Evolutionary conservation across 208 protist genomes (phyloP).

Genomic region (Willaertia magna): DNA sequence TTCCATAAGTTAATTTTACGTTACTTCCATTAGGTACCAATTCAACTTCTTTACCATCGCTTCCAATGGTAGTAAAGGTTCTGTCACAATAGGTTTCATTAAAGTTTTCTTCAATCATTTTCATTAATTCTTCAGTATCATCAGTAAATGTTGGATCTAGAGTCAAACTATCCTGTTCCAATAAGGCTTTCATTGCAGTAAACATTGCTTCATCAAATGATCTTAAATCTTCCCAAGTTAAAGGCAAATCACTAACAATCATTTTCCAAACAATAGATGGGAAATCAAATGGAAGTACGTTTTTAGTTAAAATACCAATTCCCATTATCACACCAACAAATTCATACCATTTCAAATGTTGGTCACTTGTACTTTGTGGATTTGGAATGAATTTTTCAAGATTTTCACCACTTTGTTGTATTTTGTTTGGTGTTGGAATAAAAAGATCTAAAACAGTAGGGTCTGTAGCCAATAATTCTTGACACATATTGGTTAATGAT

Average conservation of each 20-base stretch:
- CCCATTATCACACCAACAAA: conserved; percentile 86
- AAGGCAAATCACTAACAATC: conserved; percentile 42
- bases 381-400: conserved; percentile 69
- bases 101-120: conserved; percentile 38
- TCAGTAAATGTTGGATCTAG: no score
- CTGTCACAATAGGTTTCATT: not conserved
- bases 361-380: conserved; percentile 10
- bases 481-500: conserved; percentile 72
- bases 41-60: conserved; percentile 44
- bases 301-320: conserved; percentile 64
- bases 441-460: conserved; percentile 54
- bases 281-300: conserved; percentile 70
- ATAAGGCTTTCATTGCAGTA: not conserved
- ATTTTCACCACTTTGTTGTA: conserved; percentile 58
- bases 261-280: conserved; percentile 75
- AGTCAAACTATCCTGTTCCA: not conserved
- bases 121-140: conserved; percentile 32
- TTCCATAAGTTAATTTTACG: conserved; percentile 52
- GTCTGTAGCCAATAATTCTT: conserved; percentile 58
- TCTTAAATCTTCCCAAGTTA: conserved; percentile 1
- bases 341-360: conserved; percentile 53
- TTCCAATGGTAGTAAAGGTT: conserved; percentile 50
- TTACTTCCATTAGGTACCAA: conserved; percentile 47
- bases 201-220: conserved; percentile 8
- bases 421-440: conserved; percentile 68